These are phyloP conservation scores for Penicillium daleae DNA, from an alignment of 495 filamentous ascomycete genomes.

Conservation along the genomic window DNA sequence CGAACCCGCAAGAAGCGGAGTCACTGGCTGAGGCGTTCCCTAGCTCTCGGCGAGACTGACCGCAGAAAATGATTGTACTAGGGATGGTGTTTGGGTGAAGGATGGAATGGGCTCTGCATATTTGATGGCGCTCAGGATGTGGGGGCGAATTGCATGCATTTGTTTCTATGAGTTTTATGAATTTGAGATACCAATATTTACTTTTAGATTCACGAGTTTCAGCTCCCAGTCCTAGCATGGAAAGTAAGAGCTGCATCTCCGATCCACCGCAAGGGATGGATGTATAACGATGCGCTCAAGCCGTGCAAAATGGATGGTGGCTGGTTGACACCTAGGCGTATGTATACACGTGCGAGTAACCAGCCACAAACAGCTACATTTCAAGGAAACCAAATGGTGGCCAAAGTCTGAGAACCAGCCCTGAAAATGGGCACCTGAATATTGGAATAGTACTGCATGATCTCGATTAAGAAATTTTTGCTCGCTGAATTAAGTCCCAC, in stretches of 20 bases:
- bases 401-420: too few species aligned
- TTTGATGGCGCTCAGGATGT: conserved; percentile 16
- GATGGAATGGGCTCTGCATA: conserved; percentile 9
- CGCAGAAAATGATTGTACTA: not conserved
- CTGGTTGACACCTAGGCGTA: not conserved
- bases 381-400: too few species aligned
- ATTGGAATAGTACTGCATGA: too few species aligned
- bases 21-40: conserved; percentile 62
- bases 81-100: not conserved
- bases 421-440: too few species aligned
- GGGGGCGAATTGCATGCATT: not conserved
- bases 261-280: too few species aligned
- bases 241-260: too few species aligned
- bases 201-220: not conserved
- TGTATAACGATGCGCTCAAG: not conserved
- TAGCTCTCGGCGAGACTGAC: conserved; percentile 40
- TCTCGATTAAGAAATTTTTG: too few species aligned
- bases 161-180: conserved; percentile 20
- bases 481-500: too few species aligned
- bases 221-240: not conserved
- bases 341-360: too few species aligned
- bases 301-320: not conserved
- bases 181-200: conserved; percentile 21
- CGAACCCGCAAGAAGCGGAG: conserved; percentile 73
- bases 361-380: too few species aligned